Conservation (phyloP, 2,329 filamentous ascomycete genomes). For the Dothidotthia symphoricarpi region DNA sequence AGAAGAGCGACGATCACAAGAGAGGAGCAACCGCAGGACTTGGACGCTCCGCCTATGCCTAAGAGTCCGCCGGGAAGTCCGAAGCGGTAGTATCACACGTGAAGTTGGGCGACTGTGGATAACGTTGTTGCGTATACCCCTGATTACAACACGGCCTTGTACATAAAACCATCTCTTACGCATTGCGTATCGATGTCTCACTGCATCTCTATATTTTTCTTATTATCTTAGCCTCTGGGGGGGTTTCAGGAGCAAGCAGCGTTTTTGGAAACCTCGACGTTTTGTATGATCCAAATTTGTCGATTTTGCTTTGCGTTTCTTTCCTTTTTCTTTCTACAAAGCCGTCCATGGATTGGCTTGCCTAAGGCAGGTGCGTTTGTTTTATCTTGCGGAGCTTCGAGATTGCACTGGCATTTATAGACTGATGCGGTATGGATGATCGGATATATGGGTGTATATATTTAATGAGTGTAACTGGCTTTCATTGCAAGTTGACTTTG, state of each 20-base stretch:
- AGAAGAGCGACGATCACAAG: constrained; percentile 29
- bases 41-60: constrained; percentile 19
- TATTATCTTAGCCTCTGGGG: constrained; percentile 6
- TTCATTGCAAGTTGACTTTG: background rate
- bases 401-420: background rate
- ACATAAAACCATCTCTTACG: constrained; percentile 26
- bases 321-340: background rate
- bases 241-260: background rate
- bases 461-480: background rate
- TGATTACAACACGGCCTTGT: constrained; percentile 23
- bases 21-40: constrained; percentile 26
- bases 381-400: background rate
- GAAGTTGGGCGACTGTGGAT: too few species aligned
- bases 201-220: constrained; percentile 10
- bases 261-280: background rate
- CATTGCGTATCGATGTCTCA: constrained; percentile 14
- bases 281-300: background rate
- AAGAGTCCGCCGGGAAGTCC: constrained; percentile 19
- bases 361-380: too few species aligned
- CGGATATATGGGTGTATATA: too few species aligned
- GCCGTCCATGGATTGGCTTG: background rate
- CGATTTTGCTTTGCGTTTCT: background rate
- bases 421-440: background rate
- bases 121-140: constrained; percentile 13
- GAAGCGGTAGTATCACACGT: constrained; percentile 1